Base-by-base conservation (phyloP, 768 basidiomycete species). In the Calvatia gigantea region DNA sequence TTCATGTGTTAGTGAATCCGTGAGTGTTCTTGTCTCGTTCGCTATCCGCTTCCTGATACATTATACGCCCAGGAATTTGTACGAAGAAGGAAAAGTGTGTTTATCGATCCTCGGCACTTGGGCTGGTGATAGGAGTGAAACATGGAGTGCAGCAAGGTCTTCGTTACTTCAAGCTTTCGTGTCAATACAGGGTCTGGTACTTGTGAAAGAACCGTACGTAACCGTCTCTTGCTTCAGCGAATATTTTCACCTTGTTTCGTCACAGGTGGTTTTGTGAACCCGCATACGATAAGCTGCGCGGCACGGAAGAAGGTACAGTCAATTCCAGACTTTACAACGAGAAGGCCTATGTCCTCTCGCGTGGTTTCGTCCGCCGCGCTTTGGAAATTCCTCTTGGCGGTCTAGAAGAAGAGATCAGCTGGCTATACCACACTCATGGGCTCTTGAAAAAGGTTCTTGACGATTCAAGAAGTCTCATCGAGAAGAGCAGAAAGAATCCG, bases 41-140 rank as follows among this genome's bases (percentile, higher is more conserved):
- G 39, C n/a, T 12, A n/a, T 27, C 9, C 48, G 1, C 44, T 39
- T 15, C 3, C 23, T 29, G 29, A 14, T 54, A 43, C 14, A 27
- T 57, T 12, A 47, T 46, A n/a, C 12, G 33, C 46, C 39, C 58
- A 91, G 89, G 38, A 96, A 96, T 71, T 69, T 97, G 38, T 98
- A 98, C 59, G 94, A 95, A 65, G 94, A 97, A 60, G 94, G 94
- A 41, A 96, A 96, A 69, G 93, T 96, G 28, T 96, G 94, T 63
- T 69, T 96, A 38, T 95, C 93, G 14, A 91, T 96, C 46, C 72
- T 96, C 6, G 91, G 91, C 14, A 95, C 94, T 0, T 97, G 94
- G 94, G 80, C 84, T 6, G 94, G 94, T 7, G 95, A 96, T 63
- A 83, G 79, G 65, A 88, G 78, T 58, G 93, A 98, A 72, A 85